Evolutionary conservation across 495 filamentous ascomycete genomes (phyloP), one percentile per base, ranked within the genome.

Genomic region (Neurospora sp.): DNA sequence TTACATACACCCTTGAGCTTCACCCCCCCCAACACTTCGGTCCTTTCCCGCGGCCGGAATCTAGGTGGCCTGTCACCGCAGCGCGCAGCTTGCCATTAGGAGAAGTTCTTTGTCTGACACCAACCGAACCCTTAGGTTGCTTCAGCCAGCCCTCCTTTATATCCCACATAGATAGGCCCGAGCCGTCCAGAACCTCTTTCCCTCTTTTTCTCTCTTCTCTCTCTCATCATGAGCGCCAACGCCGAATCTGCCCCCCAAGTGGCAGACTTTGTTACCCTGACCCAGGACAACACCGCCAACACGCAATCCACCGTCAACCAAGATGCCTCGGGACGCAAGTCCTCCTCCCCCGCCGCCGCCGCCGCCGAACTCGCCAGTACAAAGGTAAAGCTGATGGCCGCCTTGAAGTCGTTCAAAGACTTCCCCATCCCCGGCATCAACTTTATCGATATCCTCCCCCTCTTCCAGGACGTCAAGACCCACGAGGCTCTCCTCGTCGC

Each of bases 401-500:
- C 85, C 68, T 82, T 88, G 38, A 83, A 83, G 80, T 91, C 92
- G 82, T 97, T 92, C 84, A 91, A 92, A 73, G 94, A 99, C 86
- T 98, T 99, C 84, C 96, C 96, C 41, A 90, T 91, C 69, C 91
- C 92, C 7, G 96, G 96, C 80, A 94, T 99, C 80, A 87, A 97
- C 71, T 99, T 99, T 83, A 93, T 98, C 87, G 96, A 99, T 83
- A 98, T 99, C 84, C 89, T 99, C 73, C 96, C 96, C 40, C 91
- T 99, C 76, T 99, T 99, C 86, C 90, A 91, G 81, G 86, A 93
- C 76, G 88, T 89, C n/a, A 78, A 81, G 37, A 83, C 94, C 69
- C 96, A 98, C 83, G 85, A 86, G 71, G 85, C 89, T 37, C 90
- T 99, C 37, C 83, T 98, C 77, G 90, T 91, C 76, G 95, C 93